phyloP scores from a whole-genome alignment of 1,284 basidiomycete species.

The Anthracocystis walkeri region DNA sequence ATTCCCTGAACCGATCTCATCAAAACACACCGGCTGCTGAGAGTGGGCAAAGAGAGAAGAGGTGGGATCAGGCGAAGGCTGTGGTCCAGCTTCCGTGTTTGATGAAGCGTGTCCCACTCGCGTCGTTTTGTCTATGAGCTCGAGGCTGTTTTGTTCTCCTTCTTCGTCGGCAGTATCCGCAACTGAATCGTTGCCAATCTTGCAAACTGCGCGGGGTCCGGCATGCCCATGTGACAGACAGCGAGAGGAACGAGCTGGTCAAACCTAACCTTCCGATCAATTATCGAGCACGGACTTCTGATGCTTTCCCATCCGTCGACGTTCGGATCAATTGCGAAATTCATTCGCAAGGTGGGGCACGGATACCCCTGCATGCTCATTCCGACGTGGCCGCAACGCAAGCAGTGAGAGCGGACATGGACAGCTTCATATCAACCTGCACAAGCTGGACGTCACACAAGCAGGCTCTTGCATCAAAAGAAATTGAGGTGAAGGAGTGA shows the following conservation, averaged over 20 bases:
- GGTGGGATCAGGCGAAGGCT: not conserved
- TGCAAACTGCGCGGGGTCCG: not conserved
- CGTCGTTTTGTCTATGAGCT: not conserved
- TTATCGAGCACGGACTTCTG: constrained; percentile 6
- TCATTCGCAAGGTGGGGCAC: constrained; percentile 13
- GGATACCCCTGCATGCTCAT: constrained; percentile 11
- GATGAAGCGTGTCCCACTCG: constrained; percentile 4
- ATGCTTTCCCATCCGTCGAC: not conserved
- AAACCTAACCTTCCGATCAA: too few species aligned
- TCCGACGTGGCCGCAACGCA: not conserved
- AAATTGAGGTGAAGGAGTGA: not conserved
- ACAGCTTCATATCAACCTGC: not conserved
- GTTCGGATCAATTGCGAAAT: not conserved
- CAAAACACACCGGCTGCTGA: not conserved
- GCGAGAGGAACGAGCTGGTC: not conserved
- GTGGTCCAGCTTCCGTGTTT: not conserved
- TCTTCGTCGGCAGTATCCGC: not conserved
- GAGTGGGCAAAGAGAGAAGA: not conserved
- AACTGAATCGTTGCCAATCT: not conserved
- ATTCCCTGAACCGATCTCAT: not conserved
- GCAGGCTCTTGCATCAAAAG: too few species aligned
- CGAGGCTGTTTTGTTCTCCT: not conserved
- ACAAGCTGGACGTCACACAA: not conserved
- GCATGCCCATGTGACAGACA: not conserved
- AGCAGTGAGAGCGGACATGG: not conserved